A percentile compares a stretch with the other conserved stretches of the same genome.
phyloP scores from a whole-genome alignment of 768 basidiomycete genomes.

The Podaxis pistillaris region DNA sequence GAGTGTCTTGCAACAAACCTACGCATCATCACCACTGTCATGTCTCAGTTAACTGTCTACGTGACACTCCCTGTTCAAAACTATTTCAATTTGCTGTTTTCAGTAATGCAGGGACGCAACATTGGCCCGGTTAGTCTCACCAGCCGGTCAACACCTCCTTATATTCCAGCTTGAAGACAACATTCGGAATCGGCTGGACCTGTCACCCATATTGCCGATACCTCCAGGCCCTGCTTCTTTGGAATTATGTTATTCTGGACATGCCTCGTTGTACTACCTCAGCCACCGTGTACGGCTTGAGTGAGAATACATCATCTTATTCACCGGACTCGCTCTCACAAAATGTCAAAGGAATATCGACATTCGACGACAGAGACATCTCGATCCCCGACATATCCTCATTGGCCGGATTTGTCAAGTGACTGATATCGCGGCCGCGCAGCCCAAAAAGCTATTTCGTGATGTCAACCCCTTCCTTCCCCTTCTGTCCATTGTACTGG shows the following conservation, averaged over 20 bases:
- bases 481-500: background rate
- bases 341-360: background rate
- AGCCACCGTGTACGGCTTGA: background rate
- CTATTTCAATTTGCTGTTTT: background rate
- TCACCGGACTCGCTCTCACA: background rate
- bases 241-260: background rate
- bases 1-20: slow-evolving; percentile 4
- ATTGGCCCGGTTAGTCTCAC: background rate
- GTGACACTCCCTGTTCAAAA: background rate
- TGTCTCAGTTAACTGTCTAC: slow-evolving; percentile 2
- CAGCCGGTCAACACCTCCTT: background rate
- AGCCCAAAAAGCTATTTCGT: slow-evolving; percentile 2
- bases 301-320: background rate
- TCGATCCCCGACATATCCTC: background rate
- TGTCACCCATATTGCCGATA: slow-evolving; percentile 1
- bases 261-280: background rate
- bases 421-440: slow-evolving; percentile 1
- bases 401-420: slow-evolving; percentile 4
- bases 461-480: background rate
- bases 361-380: background rate
- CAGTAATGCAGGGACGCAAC: background rate
- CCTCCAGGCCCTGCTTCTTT: background rate
- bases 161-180: background rate
- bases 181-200: background rate
- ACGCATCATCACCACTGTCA: slow-evolving; percentile 11